Evolutionary conservation across 108 stramenopile genomes (phyloP), one percentile per base, ranked within the genome.

Genomic region (Poteriospumella lacustris): DNA sequence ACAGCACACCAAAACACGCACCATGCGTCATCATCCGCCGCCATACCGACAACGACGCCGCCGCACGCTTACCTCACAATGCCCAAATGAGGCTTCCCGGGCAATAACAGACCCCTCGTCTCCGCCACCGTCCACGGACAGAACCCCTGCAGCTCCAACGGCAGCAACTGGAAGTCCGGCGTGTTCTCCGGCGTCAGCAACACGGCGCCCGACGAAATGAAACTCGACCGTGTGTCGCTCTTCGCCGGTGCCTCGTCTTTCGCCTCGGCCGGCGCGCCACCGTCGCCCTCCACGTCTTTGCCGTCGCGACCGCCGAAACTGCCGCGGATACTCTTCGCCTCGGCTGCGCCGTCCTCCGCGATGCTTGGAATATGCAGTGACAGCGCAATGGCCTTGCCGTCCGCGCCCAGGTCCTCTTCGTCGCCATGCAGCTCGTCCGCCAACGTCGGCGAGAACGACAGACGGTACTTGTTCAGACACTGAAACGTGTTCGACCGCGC

Each of bases 141-240:
- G 3, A n/a, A 12, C 9, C 44, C 89, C 56, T 88, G 88, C 56
- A 85, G 84, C 70, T 85, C 87, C 29, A 88, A 70, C 2, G 86
- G 86, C n/a, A 89, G 81, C 75, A 82, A 76, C 88, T 86, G 85
- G 47, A 85, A 86, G 68, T 89, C 88, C 1, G 87, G 84, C 38
- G 84, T 86, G 1, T 70, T 62, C 58, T 87, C 80, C 1, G 86
- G 59, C 0, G 75, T 59, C 31, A 89, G 81, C 56, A 77, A 42
- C 43, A 69, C 47, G 28, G 86, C 70, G 28, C 70, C 70, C n/a
- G n/a, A n/a, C n/a, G n/a, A n/a, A n/a, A n/a, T n/a, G n/a, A n/a
- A n/a, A n/a, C n/a, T n/a, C n/a, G n/a, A n/a, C n/a, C n/a, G n/a
- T n/a, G n/a, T n/a, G 83, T 34, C 41, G 19, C 19, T 44, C 59